Base-by-base conservation (phyloP, 129 eudicot genomes). In the Mikania micrantha region DNA sequence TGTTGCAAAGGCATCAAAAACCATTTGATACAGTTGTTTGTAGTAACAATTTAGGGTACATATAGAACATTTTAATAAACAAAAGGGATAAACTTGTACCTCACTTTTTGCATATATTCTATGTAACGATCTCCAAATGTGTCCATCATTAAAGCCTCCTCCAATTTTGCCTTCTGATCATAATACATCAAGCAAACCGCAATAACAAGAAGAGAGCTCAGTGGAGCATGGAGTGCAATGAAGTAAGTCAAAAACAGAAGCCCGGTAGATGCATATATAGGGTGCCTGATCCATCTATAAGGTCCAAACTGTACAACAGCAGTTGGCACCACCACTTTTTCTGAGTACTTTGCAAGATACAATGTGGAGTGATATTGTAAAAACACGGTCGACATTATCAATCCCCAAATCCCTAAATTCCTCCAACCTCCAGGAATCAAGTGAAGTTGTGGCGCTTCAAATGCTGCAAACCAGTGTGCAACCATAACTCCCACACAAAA, bases 271-370 rank as follows among this genome's bases (percentile, higher is more conserved):
- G 98, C 90, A 73, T 88, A 93, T 66, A 89, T 86, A 7, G 98
- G 96, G 69, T 93, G 98, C 61, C 96, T 85, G 52, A 93, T 80
- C 87, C 85, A 84, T 40, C 95, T 78, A 39, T 88, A 88, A 11
- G 96, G 90, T 29, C 98, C 98, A 57, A 86, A 86, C 48, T 84
- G 91, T 66, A 88, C 98, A 67, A 92, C 95, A 42, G 87, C 83
- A 50, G 95, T 88, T 0, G 96, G 95, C 58, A 80, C 96, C 75
- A 89, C 98, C 38, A 93, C 91, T 77, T 84, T 86, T 47, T 86
- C 91, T 0, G 98, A 88, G 50, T 86, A 93, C 58, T 89, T 88
- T 9, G 95, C 91, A 42, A 92, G 83, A 70, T 92, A 92, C 84
- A 73, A 64, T 11, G 83, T 77, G 3, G 98, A 85, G 38, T 86